Percentiles rank a stretch among this genome's conserved stretches.
Evolutionary conservation across 345 rosid species (phyloP).

Genomic region (Arabidopsis suecica): DNA sequence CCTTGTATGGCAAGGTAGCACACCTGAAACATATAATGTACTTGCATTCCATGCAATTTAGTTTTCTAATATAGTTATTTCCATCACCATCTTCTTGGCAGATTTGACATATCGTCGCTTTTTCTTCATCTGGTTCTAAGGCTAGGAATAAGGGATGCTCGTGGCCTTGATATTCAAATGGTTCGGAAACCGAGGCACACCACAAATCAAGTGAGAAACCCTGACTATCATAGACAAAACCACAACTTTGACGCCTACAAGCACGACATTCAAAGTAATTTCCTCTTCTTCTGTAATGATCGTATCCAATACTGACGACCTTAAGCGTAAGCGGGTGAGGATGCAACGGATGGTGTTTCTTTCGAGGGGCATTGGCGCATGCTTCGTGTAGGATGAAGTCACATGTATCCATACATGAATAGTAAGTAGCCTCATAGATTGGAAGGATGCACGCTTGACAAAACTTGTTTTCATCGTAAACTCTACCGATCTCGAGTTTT

Average conservation of each 20-base stretch:
- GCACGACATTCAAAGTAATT: not conserved
- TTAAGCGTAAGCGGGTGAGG: not conserved
- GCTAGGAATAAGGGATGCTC: constrained; percentile 6
- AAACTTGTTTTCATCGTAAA: not conserved
- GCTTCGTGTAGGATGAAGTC: not conserved
- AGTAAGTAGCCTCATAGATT: not conserved
- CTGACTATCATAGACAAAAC: constrained; percentile 2
- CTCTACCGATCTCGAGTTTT: not conserved
- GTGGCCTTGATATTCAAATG: constrained; percentile 20
- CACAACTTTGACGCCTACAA: rapidly evolving
- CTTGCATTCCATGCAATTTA: constrained; percentile 19
- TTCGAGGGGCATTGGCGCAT: not conserved
- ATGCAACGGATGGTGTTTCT: not conserved
- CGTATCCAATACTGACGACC: not conserved
- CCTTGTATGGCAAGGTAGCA: constrained; percentile 10
- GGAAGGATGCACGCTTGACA: constrained; percentile 12
- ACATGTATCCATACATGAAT: constrained; percentile 21
- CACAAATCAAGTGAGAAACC: not conserved
- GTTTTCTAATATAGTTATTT: not conserved
- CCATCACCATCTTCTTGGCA: not conserved
- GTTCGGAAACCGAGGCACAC: not conserved
- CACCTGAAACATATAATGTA: not conserved
- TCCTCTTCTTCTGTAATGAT: not conserved
- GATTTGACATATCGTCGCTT: not conserved
- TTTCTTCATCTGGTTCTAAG: not conserved